Conservation (phyloP, 345 rosid genomes). For the Citrus sp. region DNA sequence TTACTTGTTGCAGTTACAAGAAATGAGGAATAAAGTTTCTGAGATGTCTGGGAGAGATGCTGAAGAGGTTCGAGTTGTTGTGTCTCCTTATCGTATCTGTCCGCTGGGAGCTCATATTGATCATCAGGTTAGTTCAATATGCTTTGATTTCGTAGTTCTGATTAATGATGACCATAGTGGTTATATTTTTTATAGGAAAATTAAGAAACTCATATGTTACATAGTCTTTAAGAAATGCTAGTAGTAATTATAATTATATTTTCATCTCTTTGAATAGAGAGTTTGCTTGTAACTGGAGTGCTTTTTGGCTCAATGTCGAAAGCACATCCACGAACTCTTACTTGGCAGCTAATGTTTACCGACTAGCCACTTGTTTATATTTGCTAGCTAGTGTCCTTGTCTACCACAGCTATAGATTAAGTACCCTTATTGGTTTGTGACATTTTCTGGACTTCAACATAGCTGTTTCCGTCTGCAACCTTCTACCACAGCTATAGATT, state of each 20-base stretch:
- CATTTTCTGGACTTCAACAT: neutral
- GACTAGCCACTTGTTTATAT: too few relatives aligned
- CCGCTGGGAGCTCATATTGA: slow-evolving; percentile 97
- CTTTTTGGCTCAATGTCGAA: neutral
- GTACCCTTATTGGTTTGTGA: neutral
- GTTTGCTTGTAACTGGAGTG: neutral
- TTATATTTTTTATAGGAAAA: neutral
- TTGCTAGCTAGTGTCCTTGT: too few relatives aligned
- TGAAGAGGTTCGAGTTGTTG: slow-evolving; percentile 64
- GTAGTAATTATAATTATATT: neutral
- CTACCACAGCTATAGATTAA: too few relatives aligned
- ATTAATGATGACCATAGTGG: neutral
- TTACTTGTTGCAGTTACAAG: slow-evolving; percentile 37
- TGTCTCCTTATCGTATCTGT: slow-evolving; percentile 88
- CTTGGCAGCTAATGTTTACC: too few relatives aligned
- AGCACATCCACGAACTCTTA: too few relatives aligned
- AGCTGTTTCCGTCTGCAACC: neutral
- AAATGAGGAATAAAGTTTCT: slow-evolving; percentile 41
- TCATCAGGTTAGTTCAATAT: slow-evolving; percentile 64
- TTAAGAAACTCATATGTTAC: neutral
- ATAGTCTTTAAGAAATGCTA: neutral
- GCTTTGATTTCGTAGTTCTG: neutral
- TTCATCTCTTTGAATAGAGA: neutral
- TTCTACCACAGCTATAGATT: too few relatives aligned
- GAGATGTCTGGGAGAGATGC: slow-evolving; percentile 53